Base-by-base conservation (phyloP, 345 rosid species). In the Aquilaria sinensis region DNA sequence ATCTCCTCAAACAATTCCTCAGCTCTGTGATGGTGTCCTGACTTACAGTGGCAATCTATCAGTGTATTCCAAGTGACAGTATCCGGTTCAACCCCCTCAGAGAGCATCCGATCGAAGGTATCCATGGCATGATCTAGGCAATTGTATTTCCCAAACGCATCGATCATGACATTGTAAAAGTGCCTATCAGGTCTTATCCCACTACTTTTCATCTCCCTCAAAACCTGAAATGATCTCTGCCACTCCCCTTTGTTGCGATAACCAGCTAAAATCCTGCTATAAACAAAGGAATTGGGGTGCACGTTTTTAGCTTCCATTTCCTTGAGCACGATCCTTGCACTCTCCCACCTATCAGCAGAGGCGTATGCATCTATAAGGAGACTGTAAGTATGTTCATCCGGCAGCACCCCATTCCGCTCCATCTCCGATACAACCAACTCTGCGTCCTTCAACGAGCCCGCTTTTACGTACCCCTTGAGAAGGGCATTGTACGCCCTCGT, bases 341-440 rank as follows among this genome's bases (percentile, higher is more conserved):
- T 94, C 63, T 90, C 99, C 99, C 96, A 88, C 70, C 99, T 82
- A 5, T 90, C 97, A 1, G 90, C 97, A 81, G 86, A 81, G 5
- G 83, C 78, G 70, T 90, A 94, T 1, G 97, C 99, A 81, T 90
- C 96, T 57, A 88, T 81, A 31, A 94, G 79, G 57, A 90, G 77
- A 78, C 97, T 84, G 62, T 88, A 93, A 3, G 96, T 88, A 62
- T 77, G 86, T 51, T 94, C 96, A 78, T 94, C 94, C 3, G 95
- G 95, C 3, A 72, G 78, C 68, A 94, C 95, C 12, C 95, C 96
- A 29, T 74, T 81, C 69, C 78, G 81, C 77, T 90, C 99, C 99
- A 94, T 94, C 75, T 90, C 96, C 1, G 90, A 77, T 23, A 90
- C 91, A 68, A 90, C 74, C 12, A 70, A 82, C 65, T 94, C 99